A percentile compares a stretch with the other conserved stretches of the same genome.
phyloP scores from a whole-genome alignment of 345 rosid species.

The Salix udensis region DNA sequence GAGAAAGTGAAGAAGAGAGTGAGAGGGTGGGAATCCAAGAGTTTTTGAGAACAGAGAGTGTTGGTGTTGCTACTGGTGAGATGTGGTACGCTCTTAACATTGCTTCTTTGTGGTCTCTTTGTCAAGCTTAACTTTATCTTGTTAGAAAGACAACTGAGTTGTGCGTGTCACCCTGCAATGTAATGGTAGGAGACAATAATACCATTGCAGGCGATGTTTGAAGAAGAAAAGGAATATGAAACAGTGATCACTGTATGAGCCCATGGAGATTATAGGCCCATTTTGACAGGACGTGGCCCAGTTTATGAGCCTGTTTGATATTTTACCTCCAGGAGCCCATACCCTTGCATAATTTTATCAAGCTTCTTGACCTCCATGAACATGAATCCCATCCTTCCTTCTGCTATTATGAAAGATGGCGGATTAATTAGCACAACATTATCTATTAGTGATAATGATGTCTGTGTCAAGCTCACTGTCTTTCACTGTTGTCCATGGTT shows the following conservation, averaged over 20 bases:
- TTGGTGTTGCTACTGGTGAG: slow-evolving; percentile 26
- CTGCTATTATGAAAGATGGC: background rate
- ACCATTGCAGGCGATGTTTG: background rate
- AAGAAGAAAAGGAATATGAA: background rate
- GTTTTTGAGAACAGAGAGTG: slow-evolving; percentile 33
- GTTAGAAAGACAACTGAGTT: background rate
- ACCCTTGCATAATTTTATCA: background rate
- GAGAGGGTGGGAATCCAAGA: slow-evolving; percentile 35
- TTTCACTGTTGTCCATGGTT: background rate
- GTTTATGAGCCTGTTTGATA: background rate
- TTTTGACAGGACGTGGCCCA: background rate
- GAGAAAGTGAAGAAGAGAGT: slow-evolving; percentile 30
- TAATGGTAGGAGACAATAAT: background rate
- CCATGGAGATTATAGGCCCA: background rate
- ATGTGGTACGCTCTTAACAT: slow-evolving; percentile 43
- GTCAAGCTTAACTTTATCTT: too few relatives aligned
- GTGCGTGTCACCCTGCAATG: too few relatives aligned
- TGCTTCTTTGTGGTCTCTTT: background rate
- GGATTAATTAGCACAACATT: background rate
- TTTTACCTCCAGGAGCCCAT: background rate
- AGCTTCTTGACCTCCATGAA: background rate
- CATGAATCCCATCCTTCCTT: background rate
- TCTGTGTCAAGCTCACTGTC: background rate
- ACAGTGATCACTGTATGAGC: background rate
- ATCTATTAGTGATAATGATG: background rate